Evolutionary conservation across 2,329 filamentous ascomycete genomes (phyloP).

Genomic region (Aspergillus costaricaensis): DNA sequence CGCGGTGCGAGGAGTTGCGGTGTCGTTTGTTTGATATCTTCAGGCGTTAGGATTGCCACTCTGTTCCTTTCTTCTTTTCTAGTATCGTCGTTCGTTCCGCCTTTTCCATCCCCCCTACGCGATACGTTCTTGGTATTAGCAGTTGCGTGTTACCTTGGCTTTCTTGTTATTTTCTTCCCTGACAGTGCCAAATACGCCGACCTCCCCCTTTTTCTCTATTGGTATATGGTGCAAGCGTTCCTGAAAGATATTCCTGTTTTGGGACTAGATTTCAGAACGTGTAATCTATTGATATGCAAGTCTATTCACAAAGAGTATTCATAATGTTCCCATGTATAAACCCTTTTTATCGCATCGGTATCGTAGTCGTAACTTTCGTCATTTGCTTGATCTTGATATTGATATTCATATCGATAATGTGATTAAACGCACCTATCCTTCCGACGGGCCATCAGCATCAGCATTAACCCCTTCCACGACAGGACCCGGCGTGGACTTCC

Average conservation of each 20-base stretch:
- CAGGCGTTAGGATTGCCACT: neutral
- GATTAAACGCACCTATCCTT: neutral
- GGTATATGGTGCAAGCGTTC: neutral
- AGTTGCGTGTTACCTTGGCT: neutral
- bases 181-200: constrained; percentile 3
- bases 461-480: constrained; percentile 31
- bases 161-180: neutral
- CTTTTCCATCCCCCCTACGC: neutral
- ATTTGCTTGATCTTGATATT: neutral
- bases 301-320: neutral
- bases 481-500: constrained; percentile 28
- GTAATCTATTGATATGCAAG: neutral
- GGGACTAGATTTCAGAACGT: neutral
- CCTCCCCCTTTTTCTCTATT: neutral
- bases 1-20: constrained; percentile 17
- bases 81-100: neutral
- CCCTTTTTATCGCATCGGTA: neutral
- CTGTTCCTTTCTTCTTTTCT: constrained; percentile 1
- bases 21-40: neutral
- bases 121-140: constrained; percentile 10
- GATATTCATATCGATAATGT: neutral
- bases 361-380: constrained; percentile 1
- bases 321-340: neutral
- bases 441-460: neutral
- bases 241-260: neutral